Conservation (phyloP, 306 rosid species). For the Datisca glomerata region DNA sequence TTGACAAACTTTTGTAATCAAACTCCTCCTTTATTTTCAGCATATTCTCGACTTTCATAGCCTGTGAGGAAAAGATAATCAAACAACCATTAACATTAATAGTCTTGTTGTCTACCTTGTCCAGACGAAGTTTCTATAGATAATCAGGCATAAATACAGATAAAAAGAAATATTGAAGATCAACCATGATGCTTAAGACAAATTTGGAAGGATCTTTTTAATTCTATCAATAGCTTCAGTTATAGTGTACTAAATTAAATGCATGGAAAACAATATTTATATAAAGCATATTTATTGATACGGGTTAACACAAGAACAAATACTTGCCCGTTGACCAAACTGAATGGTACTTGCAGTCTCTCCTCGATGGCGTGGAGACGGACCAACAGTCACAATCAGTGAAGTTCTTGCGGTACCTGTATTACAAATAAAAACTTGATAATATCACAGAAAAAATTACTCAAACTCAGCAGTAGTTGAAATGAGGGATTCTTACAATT, state of each 20-base stretch:
- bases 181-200: too few relatives aligned
- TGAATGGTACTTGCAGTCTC: constrained; percentile 92
- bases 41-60: constrained; percentile 99
- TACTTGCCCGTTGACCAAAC: constrained; percentile 94
- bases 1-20: constrained; percentile 89
- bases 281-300: too few relatives aligned
- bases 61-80: constrained; percentile 30
- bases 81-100: not conserved
- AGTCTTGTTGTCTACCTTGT: not conserved
- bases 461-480: too few relatives aligned
- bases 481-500: too few relatives aligned
- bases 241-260: too few relatives aligned
- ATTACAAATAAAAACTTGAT: too few relatives aligned
- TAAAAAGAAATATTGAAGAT: too few relatives aligned
- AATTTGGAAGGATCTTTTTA: too few relatives aligned
- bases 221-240: too few relatives aligned
- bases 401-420: constrained; percentile 98
- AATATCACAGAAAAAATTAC: too few relatives aligned
- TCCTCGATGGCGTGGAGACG: constrained; percentile 98
- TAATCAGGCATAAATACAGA: too few relatives aligned
- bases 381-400: constrained; percentile 89
- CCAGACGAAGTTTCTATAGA: not conserved
- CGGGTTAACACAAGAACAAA: constrained; percentile 9
- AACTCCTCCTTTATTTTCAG: constrained; percentile 94
- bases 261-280: too few relatives aligned